These are phyloP conservation scores for Podaxis sp. DNA, from an alignment of 768 basidiomycete genomes.

Conservation along the genomic window DNA sequence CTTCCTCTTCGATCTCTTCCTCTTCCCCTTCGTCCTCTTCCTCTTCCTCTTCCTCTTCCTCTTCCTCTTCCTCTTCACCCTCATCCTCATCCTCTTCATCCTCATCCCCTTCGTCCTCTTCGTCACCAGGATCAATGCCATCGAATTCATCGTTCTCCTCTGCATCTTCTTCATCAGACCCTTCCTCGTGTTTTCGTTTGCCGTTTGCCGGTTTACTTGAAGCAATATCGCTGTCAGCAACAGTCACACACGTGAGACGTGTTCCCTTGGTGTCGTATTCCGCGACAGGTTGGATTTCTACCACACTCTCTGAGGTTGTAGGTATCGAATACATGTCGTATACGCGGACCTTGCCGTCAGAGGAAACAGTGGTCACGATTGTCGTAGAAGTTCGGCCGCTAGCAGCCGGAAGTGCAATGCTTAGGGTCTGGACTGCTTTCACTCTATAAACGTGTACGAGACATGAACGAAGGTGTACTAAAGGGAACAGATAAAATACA, in stretches of 20 bases:
- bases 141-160: slow-evolving; percentile 22
- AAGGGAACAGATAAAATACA: neutral
- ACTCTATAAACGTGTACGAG: slow-evolving; percentile 46
- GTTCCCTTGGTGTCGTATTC: slow-evolving; percentile 85
- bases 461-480: slow-evolving; percentile 11
- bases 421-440: slow-evolving; percentile 73
- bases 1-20: slow-evolving; percentile 31
- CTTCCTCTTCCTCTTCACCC: slow-evolving; percentile 27
- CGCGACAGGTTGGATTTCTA: slow-evolving; percentile 53
- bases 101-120: slow-evolving; percentile 20
- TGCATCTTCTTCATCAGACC: slow-evolving; percentile 21
- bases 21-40: slow-evolving; percentile 27
- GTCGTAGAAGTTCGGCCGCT: slow-evolving; percentile 47
- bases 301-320: slow-evolving; percentile 18
- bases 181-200: slow-evolving; percentile 28
- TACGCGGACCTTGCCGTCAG: slow-evolving; percentile 82
- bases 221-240: slow-evolving; percentile 32
- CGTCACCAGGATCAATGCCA: slow-evolving; percentile 20
- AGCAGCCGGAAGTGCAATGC: slow-evolving; percentile 52
- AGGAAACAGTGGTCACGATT: slow-evolving; percentile 76
- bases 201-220: slow-evolving; percentile 11
- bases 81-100: slow-evolving; percentile 27
- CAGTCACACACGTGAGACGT: slow-evolving; percentile 68
- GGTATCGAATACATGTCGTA: slow-evolving; percentile 67
- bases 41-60: slow-evolving; percentile 17